phyloP scores from a whole-genome alignment of 805 yeast species.

The Yarrowia osloensis region DNA sequence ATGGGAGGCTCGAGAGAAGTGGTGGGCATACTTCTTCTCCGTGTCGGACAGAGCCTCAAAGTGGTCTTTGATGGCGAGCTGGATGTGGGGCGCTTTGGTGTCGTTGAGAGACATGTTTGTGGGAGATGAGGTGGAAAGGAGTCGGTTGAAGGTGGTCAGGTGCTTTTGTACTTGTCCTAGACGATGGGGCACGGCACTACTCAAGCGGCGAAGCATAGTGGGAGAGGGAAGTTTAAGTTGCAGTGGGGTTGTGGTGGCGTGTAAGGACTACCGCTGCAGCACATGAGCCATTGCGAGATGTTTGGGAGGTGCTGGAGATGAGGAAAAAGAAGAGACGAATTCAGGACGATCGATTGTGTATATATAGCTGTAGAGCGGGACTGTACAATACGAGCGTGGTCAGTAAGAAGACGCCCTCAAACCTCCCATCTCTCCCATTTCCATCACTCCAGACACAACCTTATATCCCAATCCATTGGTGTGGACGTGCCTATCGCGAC shows the following conservation, averaged over 20 bases:
- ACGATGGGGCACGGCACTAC: slow-evolving; percentile 31
- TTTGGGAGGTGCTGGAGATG: not conserved
- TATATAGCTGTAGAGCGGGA: not conserved
- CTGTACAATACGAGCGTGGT: not conserved
- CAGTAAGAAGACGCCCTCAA: not conserved
- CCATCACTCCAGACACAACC: not conserved
- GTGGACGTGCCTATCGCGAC: slow-evolving; percentile 1
- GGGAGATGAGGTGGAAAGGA: not conserved
- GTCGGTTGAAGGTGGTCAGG: not conserved
- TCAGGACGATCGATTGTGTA: not conserved
- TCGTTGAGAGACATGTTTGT: slow-evolving; percentile 42
- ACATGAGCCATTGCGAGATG: not conserved
- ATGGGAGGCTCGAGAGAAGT: slow-evolving; percentile 79
- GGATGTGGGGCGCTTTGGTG: slow-evolving; percentile 66
- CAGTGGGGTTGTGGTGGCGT: not conserved
- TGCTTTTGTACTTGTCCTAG: slow-evolving; percentile 30
- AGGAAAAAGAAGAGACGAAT: not conserved
- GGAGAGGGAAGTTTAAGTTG: not conserved
- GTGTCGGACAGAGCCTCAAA: slow-evolving; percentile 62
- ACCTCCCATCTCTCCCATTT: not conserved
- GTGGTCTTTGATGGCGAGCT: slow-evolving; percentile 66
- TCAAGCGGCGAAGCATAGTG: slow-evolving; percentile 31
- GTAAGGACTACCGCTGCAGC: not conserved
- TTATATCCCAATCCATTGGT: slow-evolving; percentile 15
- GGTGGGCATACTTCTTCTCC: slow-evolving; percentile 77